Evolutionary conservation across 2,329 filamentous ascomycete species (phyloP).

Genomic region (Pestalotiopsis sp.): DNA sequence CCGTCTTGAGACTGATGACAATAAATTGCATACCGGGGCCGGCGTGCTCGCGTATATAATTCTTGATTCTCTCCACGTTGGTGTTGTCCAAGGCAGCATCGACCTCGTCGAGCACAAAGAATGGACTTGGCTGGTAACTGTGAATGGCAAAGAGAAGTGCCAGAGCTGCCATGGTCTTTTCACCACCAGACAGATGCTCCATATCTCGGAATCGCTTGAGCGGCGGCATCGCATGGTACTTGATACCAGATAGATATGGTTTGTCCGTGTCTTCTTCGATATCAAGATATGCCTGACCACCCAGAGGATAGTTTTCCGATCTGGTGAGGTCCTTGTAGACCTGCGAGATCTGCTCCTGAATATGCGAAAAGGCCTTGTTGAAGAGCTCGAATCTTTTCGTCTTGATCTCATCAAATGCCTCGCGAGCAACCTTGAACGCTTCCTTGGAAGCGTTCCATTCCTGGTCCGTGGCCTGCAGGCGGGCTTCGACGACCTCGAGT

Average conservation of each 20-base stretch:
- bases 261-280: conserved; percentile 94
- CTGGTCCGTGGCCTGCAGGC: conserved; percentile 81
- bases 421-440: conserved; percentile 72
- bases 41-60: conserved; percentile 92
- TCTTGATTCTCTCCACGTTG: conserved; percentile 93
- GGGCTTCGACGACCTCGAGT: conserved; percentile 80
- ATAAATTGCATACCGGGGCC: conserved; percentile 99
- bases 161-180: conserved; percentile 98
- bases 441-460: conserved; percentile 86
- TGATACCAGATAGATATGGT: conserved; percentile 92
- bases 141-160: conserved; percentile 97
- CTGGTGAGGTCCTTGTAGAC: conserved; percentile 96
- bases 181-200: conserved; percentile 95
- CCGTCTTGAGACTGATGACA: conserved; percentile 94
- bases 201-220: conserved; percentile 98
- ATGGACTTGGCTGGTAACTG: conserved; percentile 91
- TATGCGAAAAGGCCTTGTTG: conserved; percentile 93
- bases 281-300: conserved; percentile 85
- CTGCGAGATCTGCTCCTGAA: conserved; percentile 88
- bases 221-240: conserved; percentile 98
- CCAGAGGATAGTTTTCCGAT: conserved; percentile 88
- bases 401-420: conserved; percentile 83
- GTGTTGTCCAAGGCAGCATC: conserved; percentile 98
- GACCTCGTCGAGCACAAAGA: conserved; percentile 98
- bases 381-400: conserved; percentile 85